These are phyloP conservation scores for Monosporascus sp. DNA, from an alignment of 2,329 filamentous ascomycete genomes.

Conservation along the genomic window DNA sequence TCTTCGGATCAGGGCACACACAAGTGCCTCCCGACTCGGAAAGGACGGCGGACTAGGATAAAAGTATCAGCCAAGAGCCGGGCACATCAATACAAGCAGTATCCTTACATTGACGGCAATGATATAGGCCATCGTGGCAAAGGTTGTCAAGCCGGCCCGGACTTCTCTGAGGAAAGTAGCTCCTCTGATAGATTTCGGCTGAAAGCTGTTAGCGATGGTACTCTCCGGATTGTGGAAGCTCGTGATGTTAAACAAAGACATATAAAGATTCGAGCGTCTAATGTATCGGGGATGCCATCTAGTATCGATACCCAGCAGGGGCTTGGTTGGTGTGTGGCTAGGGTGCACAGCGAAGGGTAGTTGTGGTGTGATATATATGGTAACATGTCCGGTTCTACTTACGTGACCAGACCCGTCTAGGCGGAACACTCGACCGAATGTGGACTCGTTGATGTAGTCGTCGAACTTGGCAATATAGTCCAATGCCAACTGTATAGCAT, in stretches of 20 bases:
- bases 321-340: not conserved
- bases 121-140: conserved; percentile 80
- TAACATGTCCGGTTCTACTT: conserved; percentile 24
- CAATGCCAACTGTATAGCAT: conserved; percentile 1
- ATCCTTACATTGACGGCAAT: conserved; percentile 62
- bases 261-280: not conserved
- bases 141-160: conserved; percentile 73
- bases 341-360: not conserved
- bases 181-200: conserved; percentile 63
- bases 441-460: conserved; percentile 28
- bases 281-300: not conserved
- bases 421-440: conserved; percentile 52
- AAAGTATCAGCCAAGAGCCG: not conserved
- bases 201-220: conserved; percentile 10
- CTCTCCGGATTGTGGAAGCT: not conserved
- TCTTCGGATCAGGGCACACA: conserved; percentile 44
- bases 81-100: not conserved
- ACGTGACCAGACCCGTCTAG: conserved; percentile 62
- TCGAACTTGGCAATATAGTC: conserved; percentile 18
- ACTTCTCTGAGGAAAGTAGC: conserved; percentile 72
- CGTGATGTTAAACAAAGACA: not conserved
- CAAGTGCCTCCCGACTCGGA: conserved; percentile 74
- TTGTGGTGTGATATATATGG: not conserved
- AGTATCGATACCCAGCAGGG: too few species aligned
- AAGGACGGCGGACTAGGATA: conserved; percentile 59